Evolutionary conservation across 2,329 filamentous ascomycete species (phyloP), one percentile per base, ranked within the genome.

Genomic region (Domatiomyces globalis): DNA sequence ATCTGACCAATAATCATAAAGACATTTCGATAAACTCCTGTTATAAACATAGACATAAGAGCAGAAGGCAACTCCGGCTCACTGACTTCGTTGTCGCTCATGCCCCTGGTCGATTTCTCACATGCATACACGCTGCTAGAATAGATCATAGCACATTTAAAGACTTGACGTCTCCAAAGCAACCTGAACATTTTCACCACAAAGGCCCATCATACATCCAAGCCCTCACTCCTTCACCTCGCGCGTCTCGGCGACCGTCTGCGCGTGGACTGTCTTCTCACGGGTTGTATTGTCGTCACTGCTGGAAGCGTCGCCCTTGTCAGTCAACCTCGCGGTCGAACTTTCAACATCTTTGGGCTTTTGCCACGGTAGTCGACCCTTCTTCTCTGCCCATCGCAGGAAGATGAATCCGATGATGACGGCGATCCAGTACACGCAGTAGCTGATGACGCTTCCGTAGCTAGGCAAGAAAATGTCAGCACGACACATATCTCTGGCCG

Each of bases 401-500:
- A 70, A 58, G 12, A 79, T 54, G 63, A 90, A 85, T 4, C 74
- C 75, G 15, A 73, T 54, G 51, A 88, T 87, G 58, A 87, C 74
- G 7, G 72, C 73, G 48, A 92, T 68, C 88, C 87, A 95, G 71
- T 94, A 94, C 15, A 90, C 53, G 64, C 92, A 94, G 71, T 94
- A 94, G 1, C 84, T 81, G 56, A 94, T 80, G 57, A 94, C 84
- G 1, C 85, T 89, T 49, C 87, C 87, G 61, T 90, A 88, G 1
- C 33, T 39, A 39, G 10, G 12, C 4, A 10, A 39, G 4, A 39
- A 39, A 1, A 15, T 39, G 33, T 39, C 33, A 39, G 12, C 12
- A 39, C 33, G 2, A 39, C 33, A 15, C 10, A 39, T 2, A 15
- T 25, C 22, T 25, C 15, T 39, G 33, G 12, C 33, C 10, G 5